Conservation (phyloP, 2,329 filamentous ascomycete genomes). For the Nemania sp. region DNA sequence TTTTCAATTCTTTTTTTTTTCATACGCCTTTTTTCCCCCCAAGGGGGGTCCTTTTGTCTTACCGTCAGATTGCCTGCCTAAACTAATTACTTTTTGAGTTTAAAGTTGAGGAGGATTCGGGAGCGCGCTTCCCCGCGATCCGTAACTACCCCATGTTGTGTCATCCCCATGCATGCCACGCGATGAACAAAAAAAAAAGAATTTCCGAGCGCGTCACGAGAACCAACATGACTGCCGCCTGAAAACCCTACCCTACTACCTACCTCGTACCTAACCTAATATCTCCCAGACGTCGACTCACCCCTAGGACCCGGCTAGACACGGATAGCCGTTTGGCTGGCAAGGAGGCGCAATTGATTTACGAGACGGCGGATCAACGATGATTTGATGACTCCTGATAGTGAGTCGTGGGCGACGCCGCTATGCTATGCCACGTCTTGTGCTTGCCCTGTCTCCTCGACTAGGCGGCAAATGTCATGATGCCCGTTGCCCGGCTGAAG, state of each 20-base stretch:
- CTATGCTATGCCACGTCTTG: background rate
- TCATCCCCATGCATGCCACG: background rate
- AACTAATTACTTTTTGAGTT: too few species aligned
- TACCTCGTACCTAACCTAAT: too few species aligned
- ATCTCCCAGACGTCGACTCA: too few species aligned
- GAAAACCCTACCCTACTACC: background rate
- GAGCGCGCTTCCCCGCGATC: background rate
- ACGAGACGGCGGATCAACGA: background rate
- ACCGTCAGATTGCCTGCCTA: too few species aligned
- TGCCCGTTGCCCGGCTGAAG: constrained; percentile 5
- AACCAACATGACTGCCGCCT: background rate
- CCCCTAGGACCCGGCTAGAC: constrained; percentile 7
- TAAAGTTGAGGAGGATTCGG: too few species aligned
- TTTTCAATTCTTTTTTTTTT: too few species aligned
- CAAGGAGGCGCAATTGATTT: background rate
- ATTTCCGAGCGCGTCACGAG: constrained; percentile 6
- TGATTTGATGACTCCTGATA: background rate
- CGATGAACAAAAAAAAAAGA: background rate
- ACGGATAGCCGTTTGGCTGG: too few species aligned
- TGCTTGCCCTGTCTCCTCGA: background rate
- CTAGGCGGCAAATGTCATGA: background rate
- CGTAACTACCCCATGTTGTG: background rate
- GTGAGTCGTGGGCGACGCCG: too few species aligned
- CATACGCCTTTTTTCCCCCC: too few species aligned
- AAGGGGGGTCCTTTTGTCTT: too few species aligned